phyloP scores from a whole-genome alignment of 2,329 filamentous ascomycete genomes.

The Colletotrichum liaoningense region DNA sequence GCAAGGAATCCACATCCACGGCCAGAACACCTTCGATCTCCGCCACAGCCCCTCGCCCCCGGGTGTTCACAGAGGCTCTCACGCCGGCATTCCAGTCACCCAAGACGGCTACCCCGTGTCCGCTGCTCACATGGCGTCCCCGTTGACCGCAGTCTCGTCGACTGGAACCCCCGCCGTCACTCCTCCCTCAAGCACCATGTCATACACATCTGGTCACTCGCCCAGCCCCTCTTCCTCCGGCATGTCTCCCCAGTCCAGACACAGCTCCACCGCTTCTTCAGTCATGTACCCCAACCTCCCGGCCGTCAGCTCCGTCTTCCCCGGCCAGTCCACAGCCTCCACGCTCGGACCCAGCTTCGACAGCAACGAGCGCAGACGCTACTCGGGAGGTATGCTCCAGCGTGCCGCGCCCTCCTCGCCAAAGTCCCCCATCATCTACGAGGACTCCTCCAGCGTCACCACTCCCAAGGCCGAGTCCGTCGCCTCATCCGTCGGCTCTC shows the following conservation, averaged over 20 bases:
- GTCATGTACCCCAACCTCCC: constrained; percentile 82
- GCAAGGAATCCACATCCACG: constrained; percentile 81
- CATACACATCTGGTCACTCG: constrained; percentile 82
- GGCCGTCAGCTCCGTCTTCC: constrained; percentile 76
- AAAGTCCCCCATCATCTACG: constrained; percentile 47
- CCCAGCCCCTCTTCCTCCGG: constrained; percentile 77
- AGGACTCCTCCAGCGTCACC: constrained; percentile 50
- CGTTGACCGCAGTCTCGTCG: constrained; percentile 67
- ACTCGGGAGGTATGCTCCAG: constrained; percentile 76
- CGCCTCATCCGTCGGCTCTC: constrained; percentile 61
- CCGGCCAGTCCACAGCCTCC: constrained; percentile 75
- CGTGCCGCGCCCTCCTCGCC: constrained; percentile 60
- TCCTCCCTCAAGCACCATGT: constrained; percentile 79
- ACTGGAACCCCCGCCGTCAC: constrained; percentile 82
- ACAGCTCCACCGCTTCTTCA: constrained; percentile 68
- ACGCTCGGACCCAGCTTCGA: constrained; percentile 78
- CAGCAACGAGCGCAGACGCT: constrained; percentile 71
- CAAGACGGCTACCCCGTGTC: constrained; percentile 55
- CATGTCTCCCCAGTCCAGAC: constrained; percentile 74
- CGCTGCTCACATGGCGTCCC: constrained; percentile 70
- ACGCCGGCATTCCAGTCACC: constrained; percentile 46
- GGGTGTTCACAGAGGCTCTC: constrained; percentile 51
- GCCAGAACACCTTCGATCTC: constrained; percentile 72
- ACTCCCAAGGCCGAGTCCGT: constrained; percentile 60
- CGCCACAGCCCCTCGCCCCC: constrained; percentile 68